Conservation (phyloP, 2,329 filamentous ascomycete genomes). For the Ramularia endophylla region DNA sequence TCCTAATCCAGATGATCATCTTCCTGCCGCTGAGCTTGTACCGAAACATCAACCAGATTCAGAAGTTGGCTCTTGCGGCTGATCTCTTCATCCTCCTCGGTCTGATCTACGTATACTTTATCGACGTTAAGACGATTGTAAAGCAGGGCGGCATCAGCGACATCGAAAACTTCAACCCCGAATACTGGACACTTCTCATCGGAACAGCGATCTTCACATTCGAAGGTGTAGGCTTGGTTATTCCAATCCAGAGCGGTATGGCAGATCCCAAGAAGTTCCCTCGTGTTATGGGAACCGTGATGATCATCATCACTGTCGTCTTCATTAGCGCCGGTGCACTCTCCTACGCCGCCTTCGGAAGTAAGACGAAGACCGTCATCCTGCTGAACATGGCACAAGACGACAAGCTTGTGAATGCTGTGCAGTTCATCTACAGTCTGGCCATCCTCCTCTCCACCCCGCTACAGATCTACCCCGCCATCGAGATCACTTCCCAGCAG, state of each 20-base stretch:
- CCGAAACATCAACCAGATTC: conserved; percentile 94
- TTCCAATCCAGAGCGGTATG: conserved; percentile 98
- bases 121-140: conserved; percentile 79
- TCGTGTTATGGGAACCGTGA: conserved; percentile 77
- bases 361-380: conserved; percentile 91
- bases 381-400: conserved; percentile 95
- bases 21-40: conserved; percentile 93
- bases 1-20: conserved; percentile 89
- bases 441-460: conserved; percentile 96
- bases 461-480: conserved; percentile 94
- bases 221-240: conserved; percentile 94
- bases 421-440: conserved; percentile 95
- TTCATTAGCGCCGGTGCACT: conserved; percentile 89
- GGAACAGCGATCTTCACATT: conserved; percentile 99
- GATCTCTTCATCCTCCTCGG: conserved; percentile 93
- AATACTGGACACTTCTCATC: conserved; percentile 95
- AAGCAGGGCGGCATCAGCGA: conserved; percentile 69
- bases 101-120: conserved; percentile 91
- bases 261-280: conserved; percentile 85
- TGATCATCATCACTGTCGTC: conserved; percentile 89
- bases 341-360: conserved; percentile 94
- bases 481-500: conserved; percentile 91
- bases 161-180: conserved; percentile 82
- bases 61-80: conserved; percentile 87
- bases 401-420: conserved; percentile 87